Percentiles rank a stretch among this genome's conserved stretches.
Conservation (phyloP, 164 flowering plant genomes). For the Umbellularia californica region DNA sequence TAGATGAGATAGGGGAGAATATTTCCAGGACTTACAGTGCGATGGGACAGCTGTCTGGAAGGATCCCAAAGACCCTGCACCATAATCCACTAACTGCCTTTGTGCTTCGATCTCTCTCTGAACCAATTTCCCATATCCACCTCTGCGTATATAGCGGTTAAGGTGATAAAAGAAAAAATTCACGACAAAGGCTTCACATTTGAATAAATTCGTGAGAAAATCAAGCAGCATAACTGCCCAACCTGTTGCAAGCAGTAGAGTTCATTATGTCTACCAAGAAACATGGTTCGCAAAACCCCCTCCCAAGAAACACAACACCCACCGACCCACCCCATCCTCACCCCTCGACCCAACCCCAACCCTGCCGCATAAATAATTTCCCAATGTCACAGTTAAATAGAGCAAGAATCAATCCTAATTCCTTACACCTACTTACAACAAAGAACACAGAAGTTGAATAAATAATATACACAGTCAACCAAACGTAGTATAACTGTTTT, state of each 20-base stretch:
- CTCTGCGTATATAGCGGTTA: conserved; percentile 79
- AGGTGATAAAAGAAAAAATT: conserved; percentile 22
- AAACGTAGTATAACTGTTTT: too few relatives aligned
- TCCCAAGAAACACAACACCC: not conserved
- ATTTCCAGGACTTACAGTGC: conserved; percentile 52
- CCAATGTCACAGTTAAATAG: not conserved
- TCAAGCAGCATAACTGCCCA: not conserved
- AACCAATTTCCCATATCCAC: conserved; percentile 97
- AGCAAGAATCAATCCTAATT: too few relatives aligned
- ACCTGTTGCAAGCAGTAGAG: too few relatives aligned
- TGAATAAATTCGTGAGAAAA: not conserved
- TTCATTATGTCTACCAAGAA: not conserved
- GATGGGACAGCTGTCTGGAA: conserved; percentile 58
- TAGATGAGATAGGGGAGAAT: not conserved
- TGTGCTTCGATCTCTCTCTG: conserved; percentile 90
- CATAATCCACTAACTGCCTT: conserved; percentile 93
- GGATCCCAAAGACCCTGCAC: conserved; percentile 74
- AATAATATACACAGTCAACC: not conserved
- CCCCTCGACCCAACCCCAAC: too few relatives aligned
- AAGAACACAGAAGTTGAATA: not conserved
- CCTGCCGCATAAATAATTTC: not conserved
- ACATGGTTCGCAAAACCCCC: not conserved
- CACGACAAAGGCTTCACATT: not conserved
- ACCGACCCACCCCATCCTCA: not conserved
- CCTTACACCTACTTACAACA: not conserved